A percentile compares a stretch with the other conserved stretches of the same genome.
Conservation (phyloP, 2,329 filamentous ascomycete species). For the Nannizzia gypsea region DNA sequence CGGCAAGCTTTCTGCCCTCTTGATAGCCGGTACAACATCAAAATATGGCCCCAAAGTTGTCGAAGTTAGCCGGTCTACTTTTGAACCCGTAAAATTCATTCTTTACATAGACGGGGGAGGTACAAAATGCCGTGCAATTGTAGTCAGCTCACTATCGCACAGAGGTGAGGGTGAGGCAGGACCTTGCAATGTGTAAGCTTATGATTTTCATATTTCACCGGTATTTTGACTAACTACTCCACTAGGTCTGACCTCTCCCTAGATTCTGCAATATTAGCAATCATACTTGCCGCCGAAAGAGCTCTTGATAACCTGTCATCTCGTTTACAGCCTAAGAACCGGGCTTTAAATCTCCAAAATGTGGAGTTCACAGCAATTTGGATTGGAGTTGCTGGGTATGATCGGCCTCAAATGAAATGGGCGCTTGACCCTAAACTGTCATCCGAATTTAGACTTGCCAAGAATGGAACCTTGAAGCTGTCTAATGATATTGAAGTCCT, state of each 20-base stretch:
- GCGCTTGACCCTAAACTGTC: slow-evolving; percentile 21
- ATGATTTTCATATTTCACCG: neutral
- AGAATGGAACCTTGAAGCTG: slow-evolving; percentile 18
- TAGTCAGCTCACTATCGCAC: slow-evolving; percentile 20
- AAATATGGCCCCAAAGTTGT: neutral
- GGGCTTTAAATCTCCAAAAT: neutral
- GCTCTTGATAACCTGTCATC: slow-evolving; percentile 15
- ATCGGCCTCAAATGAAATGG: slow-evolving; percentile 23
- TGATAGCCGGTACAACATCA: neutral
- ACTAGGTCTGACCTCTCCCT: slow-evolving; percentile 19
- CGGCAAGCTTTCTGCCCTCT: slow-evolving; percentile 16
- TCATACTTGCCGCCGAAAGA: slow-evolving; percentile 19
- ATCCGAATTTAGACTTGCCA: slow-evolving; percentile 20
- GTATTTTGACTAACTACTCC: neutral
- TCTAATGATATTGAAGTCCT: slow-evolving; percentile 34
- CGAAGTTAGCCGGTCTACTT: neutral
- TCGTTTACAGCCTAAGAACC: neutral
- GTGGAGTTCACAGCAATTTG: slow-evolving; percentile 25
- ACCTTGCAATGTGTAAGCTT: slow-evolving; percentile 31
- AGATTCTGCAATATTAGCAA: slow-evolving; percentile 15
- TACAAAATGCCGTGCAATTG: slow-evolving; percentile 32
- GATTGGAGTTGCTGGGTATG: slow-evolving; percentile 33
- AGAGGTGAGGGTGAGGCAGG: slow-evolving; percentile 24
- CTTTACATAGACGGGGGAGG: slow-evolving; percentile 36
- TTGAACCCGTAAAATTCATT: slow-evolving; percentile 14